phyloP scores from a whole-genome alignment of 2,329 filamentous ascomycete genomes.

The Chaetoscypha palmicola region DNA sequence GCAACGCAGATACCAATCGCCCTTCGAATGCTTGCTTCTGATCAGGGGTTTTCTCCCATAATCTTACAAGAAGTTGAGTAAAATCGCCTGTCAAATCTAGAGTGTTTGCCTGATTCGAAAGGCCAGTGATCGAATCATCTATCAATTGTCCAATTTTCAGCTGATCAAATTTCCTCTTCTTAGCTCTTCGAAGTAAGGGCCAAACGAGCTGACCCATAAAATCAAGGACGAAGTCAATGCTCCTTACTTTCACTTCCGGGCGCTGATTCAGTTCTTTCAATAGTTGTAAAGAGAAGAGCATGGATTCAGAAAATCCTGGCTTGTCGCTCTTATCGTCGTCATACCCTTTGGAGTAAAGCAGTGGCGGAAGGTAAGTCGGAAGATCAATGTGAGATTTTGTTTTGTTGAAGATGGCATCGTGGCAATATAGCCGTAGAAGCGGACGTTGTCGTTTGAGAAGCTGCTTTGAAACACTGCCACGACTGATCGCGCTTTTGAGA shows the following conservation, averaged over 20 bases:
- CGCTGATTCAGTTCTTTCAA: background rate
- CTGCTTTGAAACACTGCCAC: background rate
- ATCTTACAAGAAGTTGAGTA: background rate
- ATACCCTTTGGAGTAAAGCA: background rate
- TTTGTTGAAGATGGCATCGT: background rate
- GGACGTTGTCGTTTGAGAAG: background rate
- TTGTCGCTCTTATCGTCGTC: background rate
- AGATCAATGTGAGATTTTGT: background rate
- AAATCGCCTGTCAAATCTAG: no score
- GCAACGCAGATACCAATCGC: background rate
- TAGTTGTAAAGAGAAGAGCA: background rate
- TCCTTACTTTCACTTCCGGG: background rate
- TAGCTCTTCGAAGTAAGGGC: background rate
- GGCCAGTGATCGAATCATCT: no score
- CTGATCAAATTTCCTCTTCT: background rate
- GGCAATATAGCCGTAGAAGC: background rate
- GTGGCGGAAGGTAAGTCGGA: background rate
- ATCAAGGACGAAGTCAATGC: background rate
- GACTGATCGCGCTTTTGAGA: background rate
- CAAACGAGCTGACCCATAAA: background rate
- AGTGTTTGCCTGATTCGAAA: no score
- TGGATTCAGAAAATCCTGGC: constrained; percentile 1
- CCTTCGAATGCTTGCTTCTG: background rate
- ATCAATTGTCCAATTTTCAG: no score
- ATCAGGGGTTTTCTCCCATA: background rate